Conservation (phyloP, 1,284 basidiomycete genomes). For the Chalciporus piperatoides region DNA sequence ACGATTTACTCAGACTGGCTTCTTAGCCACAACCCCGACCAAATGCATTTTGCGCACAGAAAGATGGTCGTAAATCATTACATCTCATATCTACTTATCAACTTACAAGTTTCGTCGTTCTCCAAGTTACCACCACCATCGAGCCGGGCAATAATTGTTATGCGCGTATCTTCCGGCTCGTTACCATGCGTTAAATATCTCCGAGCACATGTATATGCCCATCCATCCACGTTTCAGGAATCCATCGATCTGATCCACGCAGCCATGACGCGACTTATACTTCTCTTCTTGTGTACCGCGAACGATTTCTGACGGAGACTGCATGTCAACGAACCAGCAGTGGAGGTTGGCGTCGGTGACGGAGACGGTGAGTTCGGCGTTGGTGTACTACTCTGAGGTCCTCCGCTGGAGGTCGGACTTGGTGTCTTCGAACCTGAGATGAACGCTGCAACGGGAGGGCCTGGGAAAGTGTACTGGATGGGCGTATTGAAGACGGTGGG, state of each 20-base stretch:
- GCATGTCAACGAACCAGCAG: slow-evolving; percentile 12
- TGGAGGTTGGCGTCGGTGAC: slow-evolving; percentile 6
- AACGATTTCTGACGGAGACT: slow-evolving; percentile 24
- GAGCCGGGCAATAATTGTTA: no score
- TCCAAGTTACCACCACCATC: no score
- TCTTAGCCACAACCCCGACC: no score
- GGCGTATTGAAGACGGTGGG: slow-evolving; percentile 38
- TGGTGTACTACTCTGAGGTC: slow-evolving; percentile 43
- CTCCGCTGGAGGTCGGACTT: slow-evolving; percentile 25
- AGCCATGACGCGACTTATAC: slow-evolving; percentile 18
- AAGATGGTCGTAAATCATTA: no score
- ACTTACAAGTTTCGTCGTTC: no score
- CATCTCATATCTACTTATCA: no score
- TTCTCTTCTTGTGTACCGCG: slow-evolving; percentile 16
- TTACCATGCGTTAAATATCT: background rate
- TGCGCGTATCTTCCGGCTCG: no score
- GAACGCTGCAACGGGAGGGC: slow-evolving; percentile 47
- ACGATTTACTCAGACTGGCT: no score
- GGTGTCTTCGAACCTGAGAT: slow-evolving; percentile 21
- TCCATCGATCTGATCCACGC: slow-evolving; percentile 26
- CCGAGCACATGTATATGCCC: slow-evolving; percentile 1
- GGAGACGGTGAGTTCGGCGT: slow-evolving; percentile 11
- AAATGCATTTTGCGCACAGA: no score
- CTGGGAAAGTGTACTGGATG: slow-evolving; percentile 46
- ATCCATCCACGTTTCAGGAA: slow-evolving; percentile 1